Evolutionary conservation across 352 stramenopile genomes (phyloP).

Genomic region (Globisporangium orthogonon): DNA sequence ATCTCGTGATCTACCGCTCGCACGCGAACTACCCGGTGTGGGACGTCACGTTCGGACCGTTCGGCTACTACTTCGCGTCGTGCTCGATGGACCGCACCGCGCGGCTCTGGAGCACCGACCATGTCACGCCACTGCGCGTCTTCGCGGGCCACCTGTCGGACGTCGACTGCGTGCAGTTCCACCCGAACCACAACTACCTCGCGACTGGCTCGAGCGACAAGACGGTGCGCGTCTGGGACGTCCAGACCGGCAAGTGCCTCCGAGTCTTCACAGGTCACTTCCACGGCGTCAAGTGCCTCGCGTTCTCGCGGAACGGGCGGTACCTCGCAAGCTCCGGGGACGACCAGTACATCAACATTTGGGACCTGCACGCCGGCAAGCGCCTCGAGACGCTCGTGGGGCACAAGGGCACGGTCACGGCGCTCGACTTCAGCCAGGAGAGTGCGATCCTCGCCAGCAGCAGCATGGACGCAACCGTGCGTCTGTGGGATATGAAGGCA

Average conservation of each 20-base stretch:
- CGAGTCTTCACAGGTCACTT: constrained; percentile 91
- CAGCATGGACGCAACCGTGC: constrained; percentile 72
- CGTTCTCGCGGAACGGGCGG: constrained; percentile 87
- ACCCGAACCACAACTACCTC: constrained; percentile 96
- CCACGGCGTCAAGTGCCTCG: constrained; percentile 80
- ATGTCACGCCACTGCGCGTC: constrained; percentile 86
- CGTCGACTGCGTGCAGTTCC: constrained; percentile 89
- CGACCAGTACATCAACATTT: constrained; percentile 90
- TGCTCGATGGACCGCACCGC: constrained; percentile 92
- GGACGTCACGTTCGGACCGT: constrained; percentile 87
- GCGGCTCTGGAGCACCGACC: constrained; percentile 92
- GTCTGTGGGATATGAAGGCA: constrained; percentile 82
- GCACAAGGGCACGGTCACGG: constrained; percentile 69
- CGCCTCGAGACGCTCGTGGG: constrained; percentile 79
- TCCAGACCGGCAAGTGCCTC: constrained; percentile 90
- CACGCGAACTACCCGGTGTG: constrained; percentile 83
- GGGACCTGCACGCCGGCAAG: constrained; percentile 89
- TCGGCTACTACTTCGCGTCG: constrained; percentile 94
- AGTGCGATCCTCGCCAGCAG: constrained; percentile 70
- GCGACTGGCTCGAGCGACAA: constrained; percentile 92
- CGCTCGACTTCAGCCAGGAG: constrained; percentile 73
- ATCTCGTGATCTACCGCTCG: constrained; percentile 69
- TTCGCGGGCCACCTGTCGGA: constrained; percentile 92
- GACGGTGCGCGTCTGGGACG: constrained; percentile 92
- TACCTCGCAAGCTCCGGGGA: constrained; percentile 87